phyloP scores from a whole-genome alignment of 2,329 filamentous ascomycete genomes.

The Penicillium sp. region DNA sequence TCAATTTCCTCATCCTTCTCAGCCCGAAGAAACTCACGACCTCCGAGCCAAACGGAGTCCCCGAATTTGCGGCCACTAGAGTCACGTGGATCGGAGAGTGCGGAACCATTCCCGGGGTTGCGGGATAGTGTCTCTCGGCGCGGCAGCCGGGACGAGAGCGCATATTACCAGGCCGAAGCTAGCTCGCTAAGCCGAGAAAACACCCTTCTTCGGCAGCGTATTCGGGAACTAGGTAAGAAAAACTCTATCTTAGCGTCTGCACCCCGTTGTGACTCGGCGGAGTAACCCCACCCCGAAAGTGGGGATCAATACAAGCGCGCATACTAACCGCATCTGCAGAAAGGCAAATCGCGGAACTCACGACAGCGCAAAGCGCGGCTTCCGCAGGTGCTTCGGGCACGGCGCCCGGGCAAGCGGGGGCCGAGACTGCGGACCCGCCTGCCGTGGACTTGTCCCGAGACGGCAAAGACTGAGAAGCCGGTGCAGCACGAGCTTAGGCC shows the following conservation, averaged over 20 bases:
- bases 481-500: neutral
- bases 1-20: constrained; percentile 36
- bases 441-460: constrained; percentile 15
- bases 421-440: constrained; percentile 20
- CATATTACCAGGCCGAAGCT: constrained; percentile 49
- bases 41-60: constrained; percentile 38
- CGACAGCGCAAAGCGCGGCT: constrained; percentile 2
- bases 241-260: neutral
- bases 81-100: constrained; percentile 23
- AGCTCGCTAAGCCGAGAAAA: constrained; percentile 47
- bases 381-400: constrained; percentile 10
- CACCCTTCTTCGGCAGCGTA: constrained; percentile 46
- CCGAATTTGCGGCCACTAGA: constrained; percentile 38
- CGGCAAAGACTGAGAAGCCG: constrained; percentile 17
- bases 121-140: constrained; percentile 33
- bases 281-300: constrained; percentile 7
- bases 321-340: constrained; percentile 15
- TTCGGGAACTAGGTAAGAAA: constrained; percentile 45
- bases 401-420: constrained; percentile 17
- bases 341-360: constrained; percentile 23
- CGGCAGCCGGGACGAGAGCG: constrained; percentile 45
- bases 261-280: neutral
- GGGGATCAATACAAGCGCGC: neutral
- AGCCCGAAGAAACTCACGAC: constrained; percentile 34
- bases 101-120: constrained; percentile 27